Base-by-base conservation (phyloP, 2,329 filamentous ascomycete genomes). In the Annulohypoxylon truncatum region DNA sequence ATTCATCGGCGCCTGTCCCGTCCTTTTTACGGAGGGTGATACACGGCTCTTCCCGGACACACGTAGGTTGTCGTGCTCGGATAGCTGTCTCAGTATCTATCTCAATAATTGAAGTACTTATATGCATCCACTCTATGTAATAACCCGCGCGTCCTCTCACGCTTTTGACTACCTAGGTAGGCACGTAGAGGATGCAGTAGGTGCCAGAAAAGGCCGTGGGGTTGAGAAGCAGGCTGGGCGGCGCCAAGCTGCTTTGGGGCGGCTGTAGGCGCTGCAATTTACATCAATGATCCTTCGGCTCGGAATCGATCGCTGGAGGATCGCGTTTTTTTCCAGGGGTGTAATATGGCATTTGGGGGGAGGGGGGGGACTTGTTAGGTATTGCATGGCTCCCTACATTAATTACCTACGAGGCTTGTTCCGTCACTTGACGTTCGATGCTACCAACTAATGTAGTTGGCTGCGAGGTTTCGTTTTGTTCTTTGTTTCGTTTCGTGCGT, bases 231-330 rank as follows among this genome's bases (percentile, higher is more conserved):
- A 66, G 51, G 62, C 59, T 54, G 58, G 58, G 51, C 38, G 55
- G 59, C 51, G 51, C 58, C 54, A 63, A 63, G 40, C 63, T 40
- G n/a, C 35, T 52, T 61, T 57, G 20, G 60, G 60, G 55, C 54
- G 52, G 50, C 35, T 44, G 12, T 18, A 56, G 18, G 29, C 33
- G n/a, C 26, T 57, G 28, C 44, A 57, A 61, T 58, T 66, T 66
- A 52, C 44, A 66, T n/a, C n/a, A n/a, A n/a, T n/a, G n/a, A n/a
- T 68, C 66, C 66, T 69, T 66, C 63, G 48, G 29, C 42, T 61
- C 51, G 46, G 55, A 51, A 60, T 44, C 63, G 52, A 66, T 63
- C 59, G 52, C 61, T 47, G 50, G 13, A 60, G 66, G 66, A 68
- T 66, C 40, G 46, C 42, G 12, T 8, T 4, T 15, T 15, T n/a